These are phyloP conservation scores for Trichoderma lentiforme DNA, from an alignment of 2,329 filamentous ascomycete genomes.

Conservation along the genomic window DNA sequence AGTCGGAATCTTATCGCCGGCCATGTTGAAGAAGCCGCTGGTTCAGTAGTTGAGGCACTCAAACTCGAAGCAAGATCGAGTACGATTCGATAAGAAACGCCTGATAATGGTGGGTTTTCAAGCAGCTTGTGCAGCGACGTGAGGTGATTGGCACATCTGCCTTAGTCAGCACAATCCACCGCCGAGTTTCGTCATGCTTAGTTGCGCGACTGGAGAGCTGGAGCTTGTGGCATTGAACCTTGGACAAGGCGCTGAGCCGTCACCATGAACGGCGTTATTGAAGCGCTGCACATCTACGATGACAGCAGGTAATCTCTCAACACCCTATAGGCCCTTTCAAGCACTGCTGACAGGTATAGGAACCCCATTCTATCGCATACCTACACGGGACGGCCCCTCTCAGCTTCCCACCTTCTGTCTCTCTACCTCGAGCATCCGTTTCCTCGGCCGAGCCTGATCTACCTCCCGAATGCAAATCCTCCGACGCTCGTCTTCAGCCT, in stretches of 20 bases:
- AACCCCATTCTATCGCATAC: constrained; percentile 82
- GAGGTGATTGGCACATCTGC: background rate
- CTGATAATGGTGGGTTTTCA: background rate
- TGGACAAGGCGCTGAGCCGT: constrained; percentile 28
- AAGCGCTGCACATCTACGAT: constrained; percentile 96
- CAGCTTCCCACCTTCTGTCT: constrained; percentile 72
- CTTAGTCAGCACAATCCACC: constrained; percentile 16
- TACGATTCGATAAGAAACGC: background rate
- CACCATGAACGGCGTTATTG: constrained; percentile 81
- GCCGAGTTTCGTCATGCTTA: constrained; percentile 32
- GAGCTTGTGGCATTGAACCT: constrained; percentile 10
- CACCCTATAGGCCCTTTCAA: background rate
- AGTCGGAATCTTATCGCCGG: constrained; percentile 44
- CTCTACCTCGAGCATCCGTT: constrained; percentile 80
- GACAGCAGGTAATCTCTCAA: constrained; percentile 71
- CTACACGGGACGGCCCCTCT: constrained; percentile 78
- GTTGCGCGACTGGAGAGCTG: constrained; percentile 9
- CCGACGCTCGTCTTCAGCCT: constrained; percentile 87
- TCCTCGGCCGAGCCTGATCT: constrained; percentile 82
- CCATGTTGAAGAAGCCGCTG: constrained; percentile 27
- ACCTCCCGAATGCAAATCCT: constrained; percentile 76
- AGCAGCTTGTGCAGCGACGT: background rate
- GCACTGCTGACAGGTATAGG: constrained; percentile 44
- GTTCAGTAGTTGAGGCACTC: constrained; percentile 7
- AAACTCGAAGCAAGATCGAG: background rate